Conservation (phyloP, 306 rosid species). For the Crotalaria pallida region DNA sequence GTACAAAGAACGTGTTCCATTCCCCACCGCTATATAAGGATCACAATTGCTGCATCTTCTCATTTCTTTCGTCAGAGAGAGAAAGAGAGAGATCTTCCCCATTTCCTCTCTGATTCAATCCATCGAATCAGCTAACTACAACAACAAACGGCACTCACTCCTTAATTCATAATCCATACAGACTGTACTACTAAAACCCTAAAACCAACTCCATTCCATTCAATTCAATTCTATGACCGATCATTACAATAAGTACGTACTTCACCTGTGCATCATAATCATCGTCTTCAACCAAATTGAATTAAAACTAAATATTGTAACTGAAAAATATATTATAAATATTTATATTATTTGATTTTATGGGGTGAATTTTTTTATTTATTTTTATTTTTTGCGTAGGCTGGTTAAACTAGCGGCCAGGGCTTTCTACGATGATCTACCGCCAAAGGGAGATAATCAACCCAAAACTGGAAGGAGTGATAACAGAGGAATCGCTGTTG, state of each 20-base stretch:
- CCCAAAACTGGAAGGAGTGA: constrained; percentile 89
- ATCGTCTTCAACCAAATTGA: too few relatives aligned
- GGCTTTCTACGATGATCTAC: constrained; percentile 86
- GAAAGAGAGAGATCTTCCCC: not conserved
- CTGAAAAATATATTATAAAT: too few relatives aligned
- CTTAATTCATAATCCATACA: too few relatives aligned
- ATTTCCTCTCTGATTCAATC: not conserved
- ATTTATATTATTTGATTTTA: not conserved
- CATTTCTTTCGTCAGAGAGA: too few relatives aligned
- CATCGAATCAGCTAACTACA: too few relatives aligned
- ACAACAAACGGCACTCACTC: too few relatives aligned
- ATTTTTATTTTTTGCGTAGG: too few relatives aligned
- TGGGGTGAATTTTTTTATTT: not conserved
- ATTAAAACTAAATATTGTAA: too few relatives aligned
- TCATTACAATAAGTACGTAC: constrained; percentile 62
- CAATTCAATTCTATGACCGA: constrained; percentile 33
- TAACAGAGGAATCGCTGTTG: constrained; percentile 97
- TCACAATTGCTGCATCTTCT: too few relatives aligned
- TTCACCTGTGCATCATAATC: not conserved
- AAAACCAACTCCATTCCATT: too few relatives aligned
- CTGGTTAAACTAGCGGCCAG: constrained; percentile 87
- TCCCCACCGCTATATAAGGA: too few relatives aligned
- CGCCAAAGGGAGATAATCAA: constrained; percentile 91
- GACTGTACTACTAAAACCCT: not conserved
- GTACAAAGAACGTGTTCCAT: too few relatives aligned